A percentile compares a stretch with the other conserved stretches of the same genome.
Conservation (phyloP, 2,329 filamentous ascomycete genomes). For the Aspergillus piperis region DNA sequence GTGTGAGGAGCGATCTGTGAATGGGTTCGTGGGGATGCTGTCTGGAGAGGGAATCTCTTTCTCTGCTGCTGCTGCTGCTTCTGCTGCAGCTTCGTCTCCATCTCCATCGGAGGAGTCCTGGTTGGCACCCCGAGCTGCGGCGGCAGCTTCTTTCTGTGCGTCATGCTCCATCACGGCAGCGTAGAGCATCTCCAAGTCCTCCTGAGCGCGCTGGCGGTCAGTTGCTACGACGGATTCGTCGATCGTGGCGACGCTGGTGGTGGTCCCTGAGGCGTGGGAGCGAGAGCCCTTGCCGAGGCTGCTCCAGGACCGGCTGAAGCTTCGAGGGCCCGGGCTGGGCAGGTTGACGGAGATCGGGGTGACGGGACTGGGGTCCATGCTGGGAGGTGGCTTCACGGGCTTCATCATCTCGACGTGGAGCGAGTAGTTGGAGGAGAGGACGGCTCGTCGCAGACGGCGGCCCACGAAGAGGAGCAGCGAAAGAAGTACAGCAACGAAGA, state of each 20-base stretch:
- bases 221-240: constrained; percentile 74
- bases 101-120: constrained; percentile 14
- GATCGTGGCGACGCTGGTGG: constrained; percentile 69
- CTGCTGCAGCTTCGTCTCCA: constrained; percentile 1
- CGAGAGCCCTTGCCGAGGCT: constrained; percentile 34
- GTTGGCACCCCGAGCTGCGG: constrained; percentile 11
- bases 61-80: constrained; percentile 3
- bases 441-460: constrained; percentile 55
- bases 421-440: constrained; percentile 53
- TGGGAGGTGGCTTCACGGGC: constrained; percentile 33
- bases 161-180: constrained; percentile 91
- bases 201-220: constrained; percentile 73
- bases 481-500: constrained; percentile 74
- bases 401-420: constrained; percentile 61
- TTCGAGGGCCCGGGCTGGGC: constrained; percentile 35
- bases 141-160: constrained; percentile 45
- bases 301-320: constrained; percentile 41
- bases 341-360: constrained; percentile 32
- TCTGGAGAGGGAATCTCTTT: constrained; percentile 25
- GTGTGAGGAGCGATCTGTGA: constrained; percentile 26
- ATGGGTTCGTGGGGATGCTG: constrained; percentile 29
- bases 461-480: constrained; percentile 64
- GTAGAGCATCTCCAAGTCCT: constrained; percentile 87
- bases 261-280: constrained; percentile 51
- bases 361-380: constrained; percentile 39